Conservation (phyloP, 352 stramenopile species). For the Stephanocyclus meneghinianus region DNA sequence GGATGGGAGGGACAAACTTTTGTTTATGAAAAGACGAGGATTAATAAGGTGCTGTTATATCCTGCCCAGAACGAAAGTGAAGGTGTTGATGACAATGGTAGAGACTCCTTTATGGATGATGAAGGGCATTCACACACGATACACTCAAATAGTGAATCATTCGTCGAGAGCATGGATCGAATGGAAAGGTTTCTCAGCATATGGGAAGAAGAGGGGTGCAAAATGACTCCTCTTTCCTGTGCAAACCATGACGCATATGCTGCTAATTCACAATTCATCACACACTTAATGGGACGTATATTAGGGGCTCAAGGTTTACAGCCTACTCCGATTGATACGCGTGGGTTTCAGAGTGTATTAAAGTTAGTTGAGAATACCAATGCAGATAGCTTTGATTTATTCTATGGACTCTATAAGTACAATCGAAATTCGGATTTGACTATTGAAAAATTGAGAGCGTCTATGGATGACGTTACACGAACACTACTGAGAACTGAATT, state of each 20-base stretch:
- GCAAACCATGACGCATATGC: slow-evolving; percentile 94
- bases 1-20: slow-evolving; percentile 93
- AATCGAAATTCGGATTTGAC: slow-evolving; percentile 83
- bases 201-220: slow-evolving; percentile 94
- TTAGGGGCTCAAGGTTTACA: slow-evolving; percentile 86
- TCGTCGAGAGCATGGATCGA: slow-evolving; percentile 77
- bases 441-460: slow-evolving; percentile 73
- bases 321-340: slow-evolving; percentile 90
- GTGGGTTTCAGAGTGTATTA: slow-evolving; percentile 95
- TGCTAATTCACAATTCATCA: slow-evolving; percentile 97
- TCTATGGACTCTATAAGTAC: slow-evolving; percentile 97
- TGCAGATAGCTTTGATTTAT: slow-evolving; percentile 97
- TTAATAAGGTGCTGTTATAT: slow-evolving; percentile 81
- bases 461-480: slow-evolving; percentile 62
- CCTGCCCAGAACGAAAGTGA: slow-evolving; percentile 24
- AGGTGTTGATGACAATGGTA: slow-evolving; percentile 37
- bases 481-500: not conserved
- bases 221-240: slow-evolving; percentile 95
- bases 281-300: slow-evolving; percentile 95
- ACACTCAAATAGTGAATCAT: slow-evolving; percentile 72
- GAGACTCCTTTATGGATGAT: slow-evolving; percentile 45
- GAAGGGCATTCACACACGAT: slow-evolving; percentile 52
- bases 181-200: slow-evolving; percentile 91
- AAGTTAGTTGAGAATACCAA: slow-evolving; percentile 94
- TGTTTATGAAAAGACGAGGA: slow-evolving; percentile 93